These are phyloP conservation scores for Acacia confusa DNA, from an alignment of 306 rosid species.

Conservation along the genomic window DNA sequence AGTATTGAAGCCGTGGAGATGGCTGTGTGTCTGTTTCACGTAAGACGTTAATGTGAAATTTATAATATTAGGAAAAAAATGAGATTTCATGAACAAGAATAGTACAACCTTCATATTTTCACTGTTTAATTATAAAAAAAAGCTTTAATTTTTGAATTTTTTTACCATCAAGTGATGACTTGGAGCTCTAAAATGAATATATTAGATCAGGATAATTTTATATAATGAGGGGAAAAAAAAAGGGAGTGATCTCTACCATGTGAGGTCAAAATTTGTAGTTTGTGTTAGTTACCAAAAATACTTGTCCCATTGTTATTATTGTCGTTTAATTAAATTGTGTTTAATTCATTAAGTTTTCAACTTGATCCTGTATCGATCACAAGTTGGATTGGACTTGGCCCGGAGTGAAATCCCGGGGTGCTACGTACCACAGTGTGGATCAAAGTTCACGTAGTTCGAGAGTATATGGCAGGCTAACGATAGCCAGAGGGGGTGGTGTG, in stretches of 20 bases:
- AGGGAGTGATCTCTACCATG: background rate
- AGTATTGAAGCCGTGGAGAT: background rate
- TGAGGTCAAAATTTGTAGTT: background rate
- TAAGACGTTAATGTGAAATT: conserved; percentile 30
- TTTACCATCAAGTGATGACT: too few species aligned
- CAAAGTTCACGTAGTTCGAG: too few species aligned
- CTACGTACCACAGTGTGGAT: too few species aligned
- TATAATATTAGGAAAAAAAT: too few species aligned
- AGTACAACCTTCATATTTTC: background rate
- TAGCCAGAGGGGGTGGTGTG: too few species aligned
- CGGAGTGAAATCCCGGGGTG: too few species aligned
- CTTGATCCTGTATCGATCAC: too few species aligned
- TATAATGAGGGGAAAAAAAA: background rate
- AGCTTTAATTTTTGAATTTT: background rate
- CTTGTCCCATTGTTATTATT: too few species aligned
- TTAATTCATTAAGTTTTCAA: background rate
- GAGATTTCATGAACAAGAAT: too few species aligned
- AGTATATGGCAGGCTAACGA: too few species aligned
- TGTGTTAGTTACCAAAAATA: background rate
- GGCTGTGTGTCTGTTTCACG: conserved; percentile 12
- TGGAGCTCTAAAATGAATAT: background rate
- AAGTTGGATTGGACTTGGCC: too few species aligned
- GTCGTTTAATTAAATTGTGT: too few species aligned
- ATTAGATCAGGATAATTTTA: background rate
- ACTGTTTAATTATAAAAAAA: background rate